Evolutionary conservation across 2,329 filamentous ascomycete genomes (phyloP), one percentile per base, ranked within the genome.

Genomic region (Diplodia mutila): DNA sequence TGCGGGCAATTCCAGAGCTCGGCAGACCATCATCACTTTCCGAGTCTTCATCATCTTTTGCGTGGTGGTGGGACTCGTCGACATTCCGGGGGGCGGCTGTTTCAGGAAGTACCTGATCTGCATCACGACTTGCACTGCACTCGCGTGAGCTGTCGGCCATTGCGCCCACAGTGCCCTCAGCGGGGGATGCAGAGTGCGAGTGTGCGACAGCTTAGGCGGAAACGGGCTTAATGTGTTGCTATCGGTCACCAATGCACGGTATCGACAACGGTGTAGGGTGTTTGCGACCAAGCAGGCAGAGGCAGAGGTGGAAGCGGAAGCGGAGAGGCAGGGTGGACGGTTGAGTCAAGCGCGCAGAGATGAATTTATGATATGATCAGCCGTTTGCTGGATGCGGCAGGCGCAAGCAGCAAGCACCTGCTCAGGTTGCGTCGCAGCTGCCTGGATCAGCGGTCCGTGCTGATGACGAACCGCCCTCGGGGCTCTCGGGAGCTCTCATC

Each of bases 1-100:
- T 77, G n/a, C 64, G 67, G 0, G 76, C 71, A 2, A 66, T 71
- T 54, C 75, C 74, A 4, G 69, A 61, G 18, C 65, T 70, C n/a
- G 55, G 32, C 1, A 52, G 7, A n/a, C 70, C 25, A 25, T 67
- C 53, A 11, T 76, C 75, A 29, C 63, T 67, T 23, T 78, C 76
- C n/a, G 66, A 64, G 9, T 69, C 54, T 42, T 77, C 74, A 1
- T 70, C 70, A 18, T 75, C 21, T 61, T 25, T 16, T 2, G 9
- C 23, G 8, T 23, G 25, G 29, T 32, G n/a, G 12, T 59, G 18
- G 34, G 29, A 25, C 25, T 65, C n/a, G 32, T 29, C 23, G 16
- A 7, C 6, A 51, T 29, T 12, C 27, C 11, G 42, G 2, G 16
- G 6, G 14, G 6, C 29, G 0, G 27, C 6, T 23, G 59, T 3